phyloP scores from a whole-genome alignment of 176 grass and related monocot genomes.

The Zoysia japonica region DNA sequence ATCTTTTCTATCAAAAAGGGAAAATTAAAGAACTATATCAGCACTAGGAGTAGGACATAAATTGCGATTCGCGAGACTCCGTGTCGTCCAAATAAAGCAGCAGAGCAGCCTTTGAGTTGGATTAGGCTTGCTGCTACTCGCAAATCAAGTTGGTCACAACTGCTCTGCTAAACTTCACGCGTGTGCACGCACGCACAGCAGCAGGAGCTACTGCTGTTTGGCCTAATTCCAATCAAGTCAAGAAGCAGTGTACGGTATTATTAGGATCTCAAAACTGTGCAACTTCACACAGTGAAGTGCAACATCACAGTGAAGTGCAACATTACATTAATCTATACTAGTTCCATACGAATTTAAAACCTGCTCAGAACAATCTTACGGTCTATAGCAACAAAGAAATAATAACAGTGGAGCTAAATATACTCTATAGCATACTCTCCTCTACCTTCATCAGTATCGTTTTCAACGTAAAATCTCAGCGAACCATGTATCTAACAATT shows the following conservation, averaged over 20 bases:
- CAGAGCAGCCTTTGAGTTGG: not conserved
- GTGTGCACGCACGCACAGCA: not conserved
- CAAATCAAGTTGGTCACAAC: slow-evolving; percentile 27
- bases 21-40: not conserved
- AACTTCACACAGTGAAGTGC: not conserved
- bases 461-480: not conserved
- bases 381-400: not conserved
- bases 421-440: not conserved
- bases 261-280: too few relatives aligned
- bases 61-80: not conserved
- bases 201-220: too few relatives aligned
- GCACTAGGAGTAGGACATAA: slow-evolving; percentile 11
- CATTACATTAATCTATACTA: not conserved
- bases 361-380: not conserved
- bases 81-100: not conserved
- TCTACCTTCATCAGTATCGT: not conserved
- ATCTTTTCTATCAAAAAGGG: not conserved
- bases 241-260: too few relatives aligned
- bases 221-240: too few relatives aligned
- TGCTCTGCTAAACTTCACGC: slow-evolving; percentile 26
- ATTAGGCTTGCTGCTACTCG: slow-evolving; percentile 22
- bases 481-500: not conserved
- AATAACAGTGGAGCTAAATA: not conserved
- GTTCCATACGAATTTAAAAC: not conserved
- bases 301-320: not conserved